phyloP scores from a whole-genome alignment of 768 basidiomycete species.

The Agaricus sinodeliciosus region DNA sequence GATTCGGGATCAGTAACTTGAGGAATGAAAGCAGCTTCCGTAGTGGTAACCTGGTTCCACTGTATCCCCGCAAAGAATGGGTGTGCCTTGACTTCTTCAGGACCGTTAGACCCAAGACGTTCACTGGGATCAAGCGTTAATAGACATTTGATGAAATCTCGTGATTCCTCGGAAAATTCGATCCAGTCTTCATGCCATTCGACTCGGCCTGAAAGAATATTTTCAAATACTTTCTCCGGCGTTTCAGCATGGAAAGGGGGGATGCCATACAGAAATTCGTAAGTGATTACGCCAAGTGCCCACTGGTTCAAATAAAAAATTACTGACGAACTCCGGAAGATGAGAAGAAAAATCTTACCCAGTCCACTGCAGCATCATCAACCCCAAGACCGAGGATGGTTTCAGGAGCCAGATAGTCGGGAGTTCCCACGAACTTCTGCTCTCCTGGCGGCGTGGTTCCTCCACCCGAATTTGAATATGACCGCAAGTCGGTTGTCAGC shows the following conservation, averaged over 20 bases:
- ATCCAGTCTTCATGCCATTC: constrained; percentile 96
- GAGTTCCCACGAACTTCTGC: constrained; percentile 95
- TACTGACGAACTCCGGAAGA: constrained; percentile 5
- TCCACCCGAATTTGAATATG: constrained; percentile 59
- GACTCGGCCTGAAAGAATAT: constrained; percentile 89
- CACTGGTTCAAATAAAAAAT: constrained; percentile 48
- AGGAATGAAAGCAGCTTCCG: constrained; percentile 93
- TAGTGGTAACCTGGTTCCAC: constrained; percentile 86
- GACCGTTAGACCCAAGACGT: constrained; percentile 81
- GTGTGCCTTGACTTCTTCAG: constrained; percentile 89
- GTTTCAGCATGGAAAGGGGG: constrained; percentile 98
- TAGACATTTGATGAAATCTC: constrained; percentile 84
- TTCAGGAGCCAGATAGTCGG: constrained; percentile 95
- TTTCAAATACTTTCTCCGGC: constrained; percentile 96
- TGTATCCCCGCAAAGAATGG: constrained; percentile 87
- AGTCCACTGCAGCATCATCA: constrained; percentile 94
- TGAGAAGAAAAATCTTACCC: constrained; percentile 50
- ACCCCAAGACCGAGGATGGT: constrained; percentile 92
- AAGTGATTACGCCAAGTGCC: constrained; percentile 97
- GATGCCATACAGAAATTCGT: constrained; percentile 95
- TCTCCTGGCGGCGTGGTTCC: constrained; percentile 72
- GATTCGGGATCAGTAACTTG: constrained; percentile 94
- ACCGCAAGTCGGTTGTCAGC: constrained; percentile 74
- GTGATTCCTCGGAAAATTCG: constrained; percentile 78
- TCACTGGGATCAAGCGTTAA: constrained; percentile 73